Conservation (phyloP, 805 yeast genomes). For the Lipomyces chichibuensis region DNA sequence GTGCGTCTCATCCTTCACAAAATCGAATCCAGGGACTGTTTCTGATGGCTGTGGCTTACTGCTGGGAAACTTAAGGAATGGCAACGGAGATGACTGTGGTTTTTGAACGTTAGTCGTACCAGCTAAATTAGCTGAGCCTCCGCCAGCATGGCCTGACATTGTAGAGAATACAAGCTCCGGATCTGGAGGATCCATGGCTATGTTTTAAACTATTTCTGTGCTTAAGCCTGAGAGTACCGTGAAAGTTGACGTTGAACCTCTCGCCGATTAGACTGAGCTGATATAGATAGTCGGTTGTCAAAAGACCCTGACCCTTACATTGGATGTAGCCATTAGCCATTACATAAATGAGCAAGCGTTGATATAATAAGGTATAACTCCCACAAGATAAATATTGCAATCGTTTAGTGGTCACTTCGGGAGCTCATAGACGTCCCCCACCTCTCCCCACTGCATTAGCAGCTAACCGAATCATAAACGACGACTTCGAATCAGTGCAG, state of each 20-base stretch:
- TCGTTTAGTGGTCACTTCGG: too few relatives aligned
- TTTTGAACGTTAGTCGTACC: constrained; percentile 1
- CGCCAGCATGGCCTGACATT: constrained; percentile 18
- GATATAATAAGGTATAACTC: too few relatives aligned
- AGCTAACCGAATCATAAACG: background rate
- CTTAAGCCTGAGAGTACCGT: background rate
- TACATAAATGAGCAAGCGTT: too few relatives aligned
- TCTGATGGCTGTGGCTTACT: constrained; percentile 10
- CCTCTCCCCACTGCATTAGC: background rate
- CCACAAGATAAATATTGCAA: too few relatives aligned
- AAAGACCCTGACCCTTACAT: background rate
- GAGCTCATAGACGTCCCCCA: too few relatives aligned
- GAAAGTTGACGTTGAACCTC: background rate
- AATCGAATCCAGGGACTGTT: constrained; percentile 15
- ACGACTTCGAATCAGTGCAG: background rate
- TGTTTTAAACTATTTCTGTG: background rate
- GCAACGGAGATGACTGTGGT: constrained; percentile 6
- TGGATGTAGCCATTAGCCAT: too few relatives aligned
- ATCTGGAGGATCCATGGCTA: constrained; percentile 23
- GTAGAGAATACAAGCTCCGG: constrained; percentile 20
- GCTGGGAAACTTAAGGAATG: constrained; percentile 16
- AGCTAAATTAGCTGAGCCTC: constrained; percentile 11
- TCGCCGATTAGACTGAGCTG: background rate
- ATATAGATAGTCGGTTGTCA: too few relatives aligned
- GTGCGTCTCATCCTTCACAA: constrained; percentile 25